These are phyloP conservation scores for Polygonum aviculare DNA, from an alignment of 148 eudicot genomes.

Conservation along the genomic window DNA sequence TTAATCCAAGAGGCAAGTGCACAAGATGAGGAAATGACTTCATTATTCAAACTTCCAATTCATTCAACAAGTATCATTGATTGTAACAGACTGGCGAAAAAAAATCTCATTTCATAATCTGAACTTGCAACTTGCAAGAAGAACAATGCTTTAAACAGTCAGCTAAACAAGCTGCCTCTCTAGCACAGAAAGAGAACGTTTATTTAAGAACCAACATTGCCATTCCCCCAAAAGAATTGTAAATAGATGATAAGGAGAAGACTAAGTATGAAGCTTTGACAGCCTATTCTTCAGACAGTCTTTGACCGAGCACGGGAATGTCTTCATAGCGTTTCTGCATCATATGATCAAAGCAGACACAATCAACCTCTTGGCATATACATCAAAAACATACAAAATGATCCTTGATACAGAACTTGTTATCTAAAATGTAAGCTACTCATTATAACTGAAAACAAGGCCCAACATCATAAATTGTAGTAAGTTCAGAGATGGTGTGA, in stretches of 20 bases:
- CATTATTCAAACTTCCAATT: neutral
- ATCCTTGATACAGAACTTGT: neutral
- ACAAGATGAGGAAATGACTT: neutral
- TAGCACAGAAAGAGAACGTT: neutral
- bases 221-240: neutral
- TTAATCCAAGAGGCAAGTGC: neutral
- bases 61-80: neutral
- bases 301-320: constrained; percentile 35
- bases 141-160: neutral
- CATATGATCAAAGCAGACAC: neutral
- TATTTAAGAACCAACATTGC: neutral
- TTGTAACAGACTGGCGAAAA: neutral
- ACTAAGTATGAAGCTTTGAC: neutral
- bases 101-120: neutral
- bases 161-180: neutral
- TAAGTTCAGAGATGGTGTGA: neutral
- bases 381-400: neutral
- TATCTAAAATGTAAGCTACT: neutral
- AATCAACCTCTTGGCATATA: neutral
- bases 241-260: neutral
- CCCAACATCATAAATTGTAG: neutral
- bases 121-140: neutral
- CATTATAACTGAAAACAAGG: neutral
- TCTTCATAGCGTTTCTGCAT: constrained; percentile 43
- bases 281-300: constrained; percentile 25